A percentile compares a stretch with the other conserved stretches of the same genome.
phyloP scores from a whole-genome alignment of 2,329 filamentous ascomycete genomes.

The Fusarium veterinarium region DNA sequence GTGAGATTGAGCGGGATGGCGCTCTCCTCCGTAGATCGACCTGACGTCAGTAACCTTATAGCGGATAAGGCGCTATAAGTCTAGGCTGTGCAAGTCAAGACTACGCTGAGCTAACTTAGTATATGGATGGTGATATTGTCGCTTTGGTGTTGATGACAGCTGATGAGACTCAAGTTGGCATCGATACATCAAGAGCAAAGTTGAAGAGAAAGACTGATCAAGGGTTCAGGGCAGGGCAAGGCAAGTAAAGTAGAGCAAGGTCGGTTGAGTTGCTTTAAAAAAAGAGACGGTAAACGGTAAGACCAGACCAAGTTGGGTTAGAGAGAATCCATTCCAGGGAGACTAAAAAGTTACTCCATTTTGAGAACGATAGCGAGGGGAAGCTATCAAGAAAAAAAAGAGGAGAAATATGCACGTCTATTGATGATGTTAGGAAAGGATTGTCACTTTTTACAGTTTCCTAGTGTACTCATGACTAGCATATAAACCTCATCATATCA shows the following conservation, averaged over 20 bases:
- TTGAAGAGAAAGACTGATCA: neutral
- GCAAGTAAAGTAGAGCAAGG: neutral
- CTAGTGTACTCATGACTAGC: neutral
- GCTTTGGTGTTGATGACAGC: neutral
- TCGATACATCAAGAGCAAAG: neutral
- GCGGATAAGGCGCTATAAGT: constrained; percentile 6
- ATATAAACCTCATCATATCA: neutral
- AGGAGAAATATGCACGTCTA: constrained; percentile 10
- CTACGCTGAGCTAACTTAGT: neutral
- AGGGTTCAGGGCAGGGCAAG: neutral
- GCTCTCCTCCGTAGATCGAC: constrained; percentile 3
- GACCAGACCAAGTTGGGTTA: constrained; percentile 8
- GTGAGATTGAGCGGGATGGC: constrained; percentile 19
- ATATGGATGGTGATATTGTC: neutral
- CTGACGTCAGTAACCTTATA: constrained; percentile 28
- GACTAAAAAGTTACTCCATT: neutral
- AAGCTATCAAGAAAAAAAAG: constrained; percentile 26
- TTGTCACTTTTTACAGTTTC: neutral
- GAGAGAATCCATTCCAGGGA: neutral
- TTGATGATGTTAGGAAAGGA: neutral
- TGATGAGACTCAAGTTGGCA: neutral
- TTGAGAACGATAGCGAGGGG: neutral
- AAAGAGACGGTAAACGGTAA: constrained; percentile 17
- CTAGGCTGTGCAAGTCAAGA: neutral
- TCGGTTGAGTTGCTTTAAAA: neutral